Base-by-base conservation (phyloP, 2,329 filamentous ascomycete genomes). In the Bipolaris cookei region DNA sequence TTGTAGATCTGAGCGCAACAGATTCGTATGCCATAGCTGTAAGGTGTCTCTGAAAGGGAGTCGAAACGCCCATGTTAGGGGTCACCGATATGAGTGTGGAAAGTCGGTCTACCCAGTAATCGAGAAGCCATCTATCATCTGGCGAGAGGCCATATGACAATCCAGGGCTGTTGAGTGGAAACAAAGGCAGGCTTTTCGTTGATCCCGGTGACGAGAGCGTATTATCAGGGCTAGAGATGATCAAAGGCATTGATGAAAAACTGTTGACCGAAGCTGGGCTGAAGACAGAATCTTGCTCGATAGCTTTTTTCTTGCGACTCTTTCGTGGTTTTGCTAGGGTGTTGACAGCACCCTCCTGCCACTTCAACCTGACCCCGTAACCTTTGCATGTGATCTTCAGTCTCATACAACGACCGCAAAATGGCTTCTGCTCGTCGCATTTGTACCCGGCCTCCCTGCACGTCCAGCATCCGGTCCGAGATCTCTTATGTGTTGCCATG, bases 391-490 rank as follows among this genome's bases (percentile, higher is more conserved):
- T 61, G 32, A 72, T 72, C 11, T 66, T 68, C n/a, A 73, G 43
- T 20, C 71, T 59, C 4, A 56, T 63, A 21, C 71, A 73, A 34
- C 71, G 54, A 14, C 65, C 62, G 30, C 71, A 73, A 37, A 58
- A 63, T 3, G 71, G 71, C 25, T 69, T 72, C 30, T 68, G 58
- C 45, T 73, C 71, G 43, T 73, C 70, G 59, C 71, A 73, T 48
- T 73, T 73, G 51, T 73, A 73, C 1, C 71, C 71, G 11, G 70
- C 68, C 54, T 71, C 69, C 14, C 70, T 57, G 59, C 71, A 73
- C 3, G 71, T 73, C 70, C 70, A 72, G 56, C 71, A 73, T 34
- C 71, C 71, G 6, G 69, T 70, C 34, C 71, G 58, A 11, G 68
- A 65, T 57, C 71, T 64, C 21, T 68, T 72, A 53, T 72, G 71